A percentile compares a stretch with the other conserved stretches of the same genome.
Conservation (phyloP, 2,329 filamentous ascomycete genomes). For the Microdochium paspali region DNA sequence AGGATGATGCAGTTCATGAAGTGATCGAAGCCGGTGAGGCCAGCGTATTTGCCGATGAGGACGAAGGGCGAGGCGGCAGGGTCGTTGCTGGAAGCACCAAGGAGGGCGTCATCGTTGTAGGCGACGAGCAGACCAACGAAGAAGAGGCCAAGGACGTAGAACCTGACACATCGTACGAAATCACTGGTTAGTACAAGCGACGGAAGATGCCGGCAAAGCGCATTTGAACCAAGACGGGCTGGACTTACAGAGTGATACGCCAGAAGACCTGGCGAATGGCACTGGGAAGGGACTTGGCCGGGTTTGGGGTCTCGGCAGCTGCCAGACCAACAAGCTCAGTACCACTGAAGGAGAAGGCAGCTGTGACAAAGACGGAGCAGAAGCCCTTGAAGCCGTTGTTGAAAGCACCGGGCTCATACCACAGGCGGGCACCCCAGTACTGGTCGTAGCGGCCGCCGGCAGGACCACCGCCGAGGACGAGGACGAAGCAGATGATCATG, state of each 20-base stretch:
- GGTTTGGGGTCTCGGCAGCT: constrained; percentile 62
- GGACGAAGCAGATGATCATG: constrained; percentile 52
- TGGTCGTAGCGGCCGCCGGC: constrained; percentile 30
- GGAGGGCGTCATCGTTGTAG: constrained; percentile 43
- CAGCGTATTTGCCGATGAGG: constrained; percentile 43
- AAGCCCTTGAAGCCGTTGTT: constrained; percentile 67
- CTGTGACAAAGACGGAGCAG: constrained; percentile 63
- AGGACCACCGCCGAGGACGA: constrained; percentile 52
- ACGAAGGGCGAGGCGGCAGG: constrained; percentile 48
- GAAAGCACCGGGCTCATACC: constrained; percentile 47
- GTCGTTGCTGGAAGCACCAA: constrained; percentile 33
- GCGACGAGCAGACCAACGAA: constrained; percentile 41
- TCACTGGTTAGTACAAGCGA: constrained; percentile 35
- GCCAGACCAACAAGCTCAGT: constrained; percentile 69
- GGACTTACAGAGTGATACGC: constrained; percentile 35
- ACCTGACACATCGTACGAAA: constrained; percentile 57
- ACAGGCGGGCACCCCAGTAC: constrained; percentile 40
- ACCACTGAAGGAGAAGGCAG: constrained; percentile 64
- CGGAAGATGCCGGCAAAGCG: not conserved
- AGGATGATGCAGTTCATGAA: constrained; percentile 53
- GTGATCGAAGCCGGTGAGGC: constrained; percentile 38
- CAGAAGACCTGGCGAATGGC: constrained; percentile 73
- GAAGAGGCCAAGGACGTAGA: constrained; percentile 43
- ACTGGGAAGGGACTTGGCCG: constrained; percentile 63
- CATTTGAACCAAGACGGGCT: not conserved